Evolutionary conservation across 257 asterid genomes (phyloP).

Genomic region (Datura wrightii): DNA sequence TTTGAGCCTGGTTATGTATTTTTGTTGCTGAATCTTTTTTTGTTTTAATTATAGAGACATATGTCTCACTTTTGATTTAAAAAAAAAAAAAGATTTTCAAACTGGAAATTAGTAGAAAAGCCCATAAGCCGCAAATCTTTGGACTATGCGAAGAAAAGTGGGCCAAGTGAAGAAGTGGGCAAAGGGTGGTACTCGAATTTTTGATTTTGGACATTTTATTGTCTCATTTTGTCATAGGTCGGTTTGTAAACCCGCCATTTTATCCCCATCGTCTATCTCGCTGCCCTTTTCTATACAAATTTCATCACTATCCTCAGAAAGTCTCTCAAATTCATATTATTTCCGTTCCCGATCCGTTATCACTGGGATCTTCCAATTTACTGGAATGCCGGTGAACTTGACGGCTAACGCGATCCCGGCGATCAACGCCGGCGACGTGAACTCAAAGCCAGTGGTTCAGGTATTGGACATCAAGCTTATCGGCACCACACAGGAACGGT

Average conservation of each 20-base stretch:
- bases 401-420: constrained; percentile 79
- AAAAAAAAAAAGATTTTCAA: too few relatives aligned
- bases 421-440: constrained; percentile 76
- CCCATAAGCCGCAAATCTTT: too few relatives aligned
- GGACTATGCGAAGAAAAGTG: too few relatives aligned
- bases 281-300: background rate
- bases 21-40: too few relatives aligned
- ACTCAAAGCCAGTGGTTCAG: constrained; percentile 93
- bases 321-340: background rate
- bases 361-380: background rate
- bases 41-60: too few relatives aligned
- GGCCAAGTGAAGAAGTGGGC: too few relatives aligned
- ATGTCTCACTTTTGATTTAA: too few relatives aligned
- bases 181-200: too few relatives aligned
- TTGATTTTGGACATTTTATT: too few relatives aligned
- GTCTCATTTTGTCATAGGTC: too few relatives aligned
- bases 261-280: background rate
- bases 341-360: background rate
- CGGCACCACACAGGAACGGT: constrained; percentile 78
- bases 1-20: too few relatives aligned
- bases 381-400: constrained; percentile 69
- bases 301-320: background rate
- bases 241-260: constrained; percentile 14
- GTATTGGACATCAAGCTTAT: constrained; percentile 81
- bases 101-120: too few relatives aligned